A percentile compares a stretch with the other conserved stretches of the same genome.
Conservation (phyloP, 1,284 basidiomycete species). For the Cryptococcus floricola region DNA sequence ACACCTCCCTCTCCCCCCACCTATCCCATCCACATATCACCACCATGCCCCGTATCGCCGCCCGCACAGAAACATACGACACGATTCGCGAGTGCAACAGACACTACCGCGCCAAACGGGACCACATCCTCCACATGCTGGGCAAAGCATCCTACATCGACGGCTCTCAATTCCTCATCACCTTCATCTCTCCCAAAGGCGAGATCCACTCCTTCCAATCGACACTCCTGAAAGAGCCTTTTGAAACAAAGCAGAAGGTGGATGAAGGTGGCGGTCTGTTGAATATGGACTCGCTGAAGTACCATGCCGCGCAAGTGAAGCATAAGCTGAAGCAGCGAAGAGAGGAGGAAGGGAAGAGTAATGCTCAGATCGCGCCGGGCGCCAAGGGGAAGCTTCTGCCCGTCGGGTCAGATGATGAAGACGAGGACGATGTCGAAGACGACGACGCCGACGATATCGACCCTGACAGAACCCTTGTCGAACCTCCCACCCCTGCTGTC, state of each 20-base stretch:
- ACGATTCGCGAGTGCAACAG: constrained; percentile 53
- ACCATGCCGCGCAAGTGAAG: constrained; percentile 34
- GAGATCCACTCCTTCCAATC: constrained; percentile 56
- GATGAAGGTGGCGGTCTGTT: constrained; percentile 30
- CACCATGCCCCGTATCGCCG: constrained; percentile 54
- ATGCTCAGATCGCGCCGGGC: constrained; percentile 1
- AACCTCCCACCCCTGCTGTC: constrained; percentile 8
- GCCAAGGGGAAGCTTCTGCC: constrained; percentile 19
- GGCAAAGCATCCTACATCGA: constrained; percentile 54
- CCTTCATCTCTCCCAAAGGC: constrained; percentile 54
- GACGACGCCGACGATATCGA: constrained; percentile 29
- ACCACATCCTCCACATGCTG: constrained; percentile 53
- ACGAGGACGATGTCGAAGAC: constrained; percentile 14
- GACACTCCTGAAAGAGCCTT: constrained; percentile 41
- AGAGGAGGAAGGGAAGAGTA: constrained; percentile 33
- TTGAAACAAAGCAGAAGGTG: constrained; percentile 27
- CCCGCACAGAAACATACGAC: constrained; percentile 54
- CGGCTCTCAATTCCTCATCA: constrained; percentile 55
- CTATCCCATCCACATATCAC: background rate
- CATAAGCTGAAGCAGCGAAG: constrained; percentile 33
- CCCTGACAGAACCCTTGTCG: constrained; percentile 37
- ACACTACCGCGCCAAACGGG: constrained; percentile 56
- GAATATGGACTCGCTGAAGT: constrained; percentile 39
- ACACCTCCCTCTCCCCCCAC: background rate
- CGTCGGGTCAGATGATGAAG: constrained; percentile 23